Conservation (phyloP, 768 basidiomycete genomes). For the Mycena filopes region DNA sequence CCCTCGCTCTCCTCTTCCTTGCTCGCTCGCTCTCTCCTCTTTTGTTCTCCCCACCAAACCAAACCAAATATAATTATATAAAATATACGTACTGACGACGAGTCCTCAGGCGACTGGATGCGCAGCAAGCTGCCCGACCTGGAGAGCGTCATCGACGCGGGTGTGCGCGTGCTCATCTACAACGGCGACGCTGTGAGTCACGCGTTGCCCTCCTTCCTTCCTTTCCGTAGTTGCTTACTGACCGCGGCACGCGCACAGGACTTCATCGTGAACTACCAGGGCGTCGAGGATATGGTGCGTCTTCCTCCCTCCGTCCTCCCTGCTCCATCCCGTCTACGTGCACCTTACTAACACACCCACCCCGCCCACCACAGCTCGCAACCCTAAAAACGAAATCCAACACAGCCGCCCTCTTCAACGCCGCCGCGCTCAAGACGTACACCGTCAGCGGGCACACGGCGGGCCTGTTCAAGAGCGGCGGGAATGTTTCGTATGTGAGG, state of each 20-base stretch:
- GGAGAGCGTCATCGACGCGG: conserved; percentile 67
- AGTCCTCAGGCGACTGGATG: conserved; percentile 41
- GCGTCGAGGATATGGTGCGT: conserved; percentile 36
- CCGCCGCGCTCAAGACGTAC: conserved; percentile 57
- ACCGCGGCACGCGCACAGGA: background rate
- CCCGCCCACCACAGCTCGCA: conserved; percentile 30
- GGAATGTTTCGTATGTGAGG: conserved; percentile 44
- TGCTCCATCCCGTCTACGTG: background rate
- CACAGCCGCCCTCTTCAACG: conserved; percentile 47
- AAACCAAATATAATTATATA: too few species aligned
- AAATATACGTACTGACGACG: too few species aligned
- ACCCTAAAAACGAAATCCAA: conserved; percentile 58
- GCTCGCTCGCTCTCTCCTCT: too few species aligned
- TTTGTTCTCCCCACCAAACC: too few species aligned
- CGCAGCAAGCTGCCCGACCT: conserved; percentile 51
- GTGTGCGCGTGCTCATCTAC: conserved; percentile 54
- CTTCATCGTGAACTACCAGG: conserved; percentile 39
- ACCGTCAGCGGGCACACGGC: conserved; percentile 61
- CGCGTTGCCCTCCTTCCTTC: conserved; percentile 59
- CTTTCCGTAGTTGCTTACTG: conserved; percentile 61
- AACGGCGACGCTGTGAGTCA: conserved; percentile 65
- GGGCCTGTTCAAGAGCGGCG: conserved; percentile 69
- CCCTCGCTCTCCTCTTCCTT: too few species aligned
- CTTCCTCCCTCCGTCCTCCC: background rate
- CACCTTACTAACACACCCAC: too few species aligned